These are phyloP conservation scores for Musa schizocarpa DNA, from an alignment of 176 grass and related monocot species.

Conservation along the genomic window DNA sequence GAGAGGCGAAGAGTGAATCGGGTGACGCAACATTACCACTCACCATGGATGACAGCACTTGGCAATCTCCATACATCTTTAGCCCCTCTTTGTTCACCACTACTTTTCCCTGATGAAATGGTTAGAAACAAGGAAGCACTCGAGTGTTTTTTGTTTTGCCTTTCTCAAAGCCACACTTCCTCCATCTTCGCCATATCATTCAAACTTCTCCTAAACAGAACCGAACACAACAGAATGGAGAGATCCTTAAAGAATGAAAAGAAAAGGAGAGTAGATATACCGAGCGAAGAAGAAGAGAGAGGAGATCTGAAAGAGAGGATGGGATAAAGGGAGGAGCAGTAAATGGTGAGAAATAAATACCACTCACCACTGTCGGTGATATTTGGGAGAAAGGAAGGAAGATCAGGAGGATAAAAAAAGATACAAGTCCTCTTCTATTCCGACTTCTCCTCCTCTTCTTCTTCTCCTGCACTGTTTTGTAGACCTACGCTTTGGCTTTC, in stretches of 20 bases:
- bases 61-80: constrained; percentile 93
- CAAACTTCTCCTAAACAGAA: not conserved
- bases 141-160: not conserved
- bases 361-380: not conserved
- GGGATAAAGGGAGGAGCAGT: not conserved
- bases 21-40: constrained; percentile 30
- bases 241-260: not conserved
- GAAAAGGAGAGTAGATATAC: not conserved
- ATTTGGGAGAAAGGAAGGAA: not conserved
- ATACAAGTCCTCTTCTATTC: not conserved
- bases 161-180: not conserved
- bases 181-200: not conserved
- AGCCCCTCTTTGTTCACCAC: not conserved
- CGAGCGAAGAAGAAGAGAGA: not conserved
- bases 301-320: not conserved
- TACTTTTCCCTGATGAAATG: not conserved
- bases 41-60: constrained; percentile 72
- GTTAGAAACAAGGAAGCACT: constrained; percentile 1
- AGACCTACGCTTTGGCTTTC: no score
- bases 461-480: not conserved
- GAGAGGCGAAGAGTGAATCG: constrained; percentile 52
- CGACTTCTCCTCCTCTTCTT: not conserved
- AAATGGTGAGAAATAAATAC: constrained; percentile 8
- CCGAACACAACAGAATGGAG: not conserved
- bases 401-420: no score